Conservation (phyloP, 345 rosid species). For the Eucalyptus tenuipes region DNA sequence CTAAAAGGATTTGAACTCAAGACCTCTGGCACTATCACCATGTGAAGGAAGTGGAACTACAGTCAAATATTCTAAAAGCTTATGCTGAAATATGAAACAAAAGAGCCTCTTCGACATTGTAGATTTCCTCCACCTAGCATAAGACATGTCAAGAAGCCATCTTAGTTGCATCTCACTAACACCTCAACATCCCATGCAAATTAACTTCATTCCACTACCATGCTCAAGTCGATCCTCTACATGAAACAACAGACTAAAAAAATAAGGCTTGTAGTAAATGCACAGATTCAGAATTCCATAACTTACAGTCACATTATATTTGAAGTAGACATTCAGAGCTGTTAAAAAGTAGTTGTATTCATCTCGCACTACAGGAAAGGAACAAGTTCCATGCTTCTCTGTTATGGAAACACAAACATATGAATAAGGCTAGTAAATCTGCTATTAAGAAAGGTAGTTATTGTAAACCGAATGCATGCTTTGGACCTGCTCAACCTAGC, state of each 20-base stretch:
- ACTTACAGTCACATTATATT: conserved; percentile 84
- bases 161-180: neutral
- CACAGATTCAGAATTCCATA: neutral
- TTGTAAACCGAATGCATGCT: neutral
- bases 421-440: neutral
- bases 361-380: conserved; percentile 61
- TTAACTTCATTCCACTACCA: neutral
- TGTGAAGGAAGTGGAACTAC: neutral
- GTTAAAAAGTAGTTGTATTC: conserved; percentile 70
- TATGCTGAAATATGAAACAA: neutral
- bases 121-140: neutral
- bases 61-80: neutral
- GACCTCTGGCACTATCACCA: neutral
- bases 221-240: neutral
- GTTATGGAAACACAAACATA: neutral
- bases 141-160: neutral
- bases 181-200: neutral
- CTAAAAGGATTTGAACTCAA: neutral
- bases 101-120: neutral
- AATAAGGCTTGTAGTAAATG: neutral
- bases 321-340: conserved; percentile 61
- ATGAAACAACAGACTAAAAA: neutral
- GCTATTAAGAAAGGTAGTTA: neutral
- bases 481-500: neutral
- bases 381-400: conserved; percentile 98